phyloP scores from a whole-genome alignment of 306 rosid species.

The Cucurbita argyrosperma region DNA sequence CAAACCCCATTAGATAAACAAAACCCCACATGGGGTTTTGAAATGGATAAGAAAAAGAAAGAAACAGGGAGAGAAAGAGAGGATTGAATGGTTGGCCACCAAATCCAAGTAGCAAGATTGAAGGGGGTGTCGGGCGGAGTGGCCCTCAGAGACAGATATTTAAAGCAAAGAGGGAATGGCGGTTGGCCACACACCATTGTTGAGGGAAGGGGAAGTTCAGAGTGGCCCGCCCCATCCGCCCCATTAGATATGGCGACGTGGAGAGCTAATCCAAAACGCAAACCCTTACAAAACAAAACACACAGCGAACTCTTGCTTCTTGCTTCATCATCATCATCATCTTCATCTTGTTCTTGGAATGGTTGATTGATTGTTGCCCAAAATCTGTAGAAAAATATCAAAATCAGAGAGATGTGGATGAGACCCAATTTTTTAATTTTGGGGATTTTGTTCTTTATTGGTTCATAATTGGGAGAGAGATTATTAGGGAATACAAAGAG shows the following conservation, averaged over 20 bases:
- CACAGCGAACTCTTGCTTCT: neutral
- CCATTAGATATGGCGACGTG: neutral
- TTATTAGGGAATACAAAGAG: neutral
- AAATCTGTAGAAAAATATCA: neutral
- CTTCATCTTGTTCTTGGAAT: neutral
- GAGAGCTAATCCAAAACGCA: neutral
- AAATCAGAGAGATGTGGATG: neutral
- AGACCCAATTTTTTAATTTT: neutral
- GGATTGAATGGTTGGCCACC: slow-evolving; percentile 45
- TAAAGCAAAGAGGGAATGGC: neutral
- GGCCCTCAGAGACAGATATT: slow-evolving; percentile 1
- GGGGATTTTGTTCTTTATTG: neutral
- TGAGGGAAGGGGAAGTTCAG: neutral
- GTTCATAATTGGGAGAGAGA: neutral
- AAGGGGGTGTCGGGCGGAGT: slow-evolving; percentile 8
- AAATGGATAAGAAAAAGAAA: neutral
- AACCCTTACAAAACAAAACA: neutral
- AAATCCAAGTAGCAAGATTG: slow-evolving; percentile 25
- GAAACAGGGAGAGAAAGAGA: neutral
- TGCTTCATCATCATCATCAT: neutral
- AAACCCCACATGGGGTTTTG: neutral
- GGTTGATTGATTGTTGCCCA: neutral
- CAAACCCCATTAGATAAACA: neutral
- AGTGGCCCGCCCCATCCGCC: neutral
- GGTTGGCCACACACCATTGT: slow-evolving; percentile 5